Percentiles rank a stretch among this genome's conserved stretches.
Evolutionary conservation across 257 asterid genomes (phyloP).

Genomic region (Cordia subcordata): DNA sequence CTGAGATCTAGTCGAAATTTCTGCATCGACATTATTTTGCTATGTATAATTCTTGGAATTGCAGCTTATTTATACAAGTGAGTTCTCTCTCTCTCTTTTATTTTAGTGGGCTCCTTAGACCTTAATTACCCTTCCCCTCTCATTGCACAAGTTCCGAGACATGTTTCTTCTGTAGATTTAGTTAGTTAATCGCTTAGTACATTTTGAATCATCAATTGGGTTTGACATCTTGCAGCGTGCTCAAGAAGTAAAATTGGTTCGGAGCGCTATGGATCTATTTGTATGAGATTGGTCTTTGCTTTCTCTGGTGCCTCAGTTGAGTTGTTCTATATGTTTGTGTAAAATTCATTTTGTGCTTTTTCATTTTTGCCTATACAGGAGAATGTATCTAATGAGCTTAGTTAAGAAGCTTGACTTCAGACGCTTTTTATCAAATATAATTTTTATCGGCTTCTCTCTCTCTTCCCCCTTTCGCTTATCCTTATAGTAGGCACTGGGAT

Average conservation of each 20-base stretch:
- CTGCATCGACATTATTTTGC: conserved; percentile 84
- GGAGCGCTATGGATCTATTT: conserved; percentile 9
- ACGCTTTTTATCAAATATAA: not conserved
- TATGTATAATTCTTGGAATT: conserved; percentile 87
- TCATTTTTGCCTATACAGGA: not conserved
- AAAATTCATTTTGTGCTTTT: conserved; percentile 3
- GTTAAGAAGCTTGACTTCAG: not conserved
- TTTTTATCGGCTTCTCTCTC: no score
- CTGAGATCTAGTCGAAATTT: conserved; percentile 95
- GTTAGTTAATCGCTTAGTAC: no score
- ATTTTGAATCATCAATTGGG: not conserved
- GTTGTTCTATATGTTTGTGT: conserved; percentile 10
- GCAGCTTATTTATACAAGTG: conserved; percentile 96
- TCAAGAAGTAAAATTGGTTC: conserved; percentile 28
- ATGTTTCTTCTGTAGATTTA: no score
- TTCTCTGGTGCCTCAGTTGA: conserved; percentile 9
- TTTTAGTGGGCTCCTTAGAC: not conserved
- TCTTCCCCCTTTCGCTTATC: no score
- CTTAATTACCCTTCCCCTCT: not conserved
- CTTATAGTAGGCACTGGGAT: no score
- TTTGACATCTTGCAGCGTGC: conserved; percentile 32
- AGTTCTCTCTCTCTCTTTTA: conserved; percentile 22
- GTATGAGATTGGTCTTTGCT: conserved; percentile 9
- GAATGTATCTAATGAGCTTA: not conserved
- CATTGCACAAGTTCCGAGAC: not conserved